Evolutionary conservation across 192 early-diverging fungal species (phyloP).

Genomic region (Piromyces sp.): DNA sequence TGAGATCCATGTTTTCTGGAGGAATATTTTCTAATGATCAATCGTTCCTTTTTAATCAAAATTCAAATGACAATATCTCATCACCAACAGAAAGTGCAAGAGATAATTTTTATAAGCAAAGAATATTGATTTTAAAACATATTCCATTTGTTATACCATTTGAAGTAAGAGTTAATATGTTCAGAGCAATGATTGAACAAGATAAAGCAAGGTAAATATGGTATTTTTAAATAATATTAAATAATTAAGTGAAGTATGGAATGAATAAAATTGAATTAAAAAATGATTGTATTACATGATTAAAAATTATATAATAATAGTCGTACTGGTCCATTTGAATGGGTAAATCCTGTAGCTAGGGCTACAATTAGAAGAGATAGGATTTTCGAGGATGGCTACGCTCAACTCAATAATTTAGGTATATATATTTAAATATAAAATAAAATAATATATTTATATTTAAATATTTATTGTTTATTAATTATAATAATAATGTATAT

Average conservation of each 20-base stretch:
- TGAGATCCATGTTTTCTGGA: background rate
- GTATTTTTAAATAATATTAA: conserved; percentile 1
- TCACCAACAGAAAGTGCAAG: conserved; percentile 11
- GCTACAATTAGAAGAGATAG: conserved; percentile 50
- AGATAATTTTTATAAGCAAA: conserved; percentile 27
- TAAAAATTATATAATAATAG: background rate
- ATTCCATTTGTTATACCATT: conserved; percentile 89
- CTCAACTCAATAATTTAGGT: conserved; percentile 44
- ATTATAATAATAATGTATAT: too few relatives aligned
- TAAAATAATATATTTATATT: too few relatives aligned
- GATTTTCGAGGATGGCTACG: conserved; percentile 83
- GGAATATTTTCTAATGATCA: background rate
- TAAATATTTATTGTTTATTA: too few relatives aligned
- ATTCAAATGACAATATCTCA: background rate
- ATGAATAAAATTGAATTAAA: too few relatives aligned
- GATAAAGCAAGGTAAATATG: conserved; percentile 29
- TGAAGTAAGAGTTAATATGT: conserved; percentile 68
- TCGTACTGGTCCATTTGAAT: background rate
- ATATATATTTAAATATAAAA: background rate
- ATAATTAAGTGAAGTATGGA: background rate
- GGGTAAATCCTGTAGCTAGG: conserved; percentile 11
- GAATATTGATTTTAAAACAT: conserved; percentile 39
- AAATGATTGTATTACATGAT: too few relatives aligned
- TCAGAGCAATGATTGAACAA: conserved; percentile 53
- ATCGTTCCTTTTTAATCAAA: background rate